Base-by-base conservation (phyloP, 768 basidiomycete species). In the Nidularia sp. region DNA sequence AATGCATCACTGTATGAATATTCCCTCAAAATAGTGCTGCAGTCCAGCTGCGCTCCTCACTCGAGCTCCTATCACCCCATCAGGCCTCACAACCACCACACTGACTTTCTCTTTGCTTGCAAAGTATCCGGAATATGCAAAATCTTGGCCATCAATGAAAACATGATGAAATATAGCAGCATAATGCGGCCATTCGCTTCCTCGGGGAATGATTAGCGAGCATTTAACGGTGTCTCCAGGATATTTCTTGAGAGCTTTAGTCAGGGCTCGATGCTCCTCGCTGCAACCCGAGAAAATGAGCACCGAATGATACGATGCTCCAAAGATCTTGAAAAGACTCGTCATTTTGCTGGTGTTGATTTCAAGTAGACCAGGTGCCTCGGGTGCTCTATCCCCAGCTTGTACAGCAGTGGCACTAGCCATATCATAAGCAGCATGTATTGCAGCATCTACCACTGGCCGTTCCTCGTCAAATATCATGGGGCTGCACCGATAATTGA, bases 401-500 rank as follows among this genome's bases (percentile, higher is more conserved):
- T 15, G 9, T 9, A 15, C 36, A 9, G 36, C 36, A 39, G 36
- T 39, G 9, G 36, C 36, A 15, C 36, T 39, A 9, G 9, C 36
- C 9, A 2, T 9, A 39, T 39, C 15, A 39, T 39, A 39, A 9
- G 36, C 9, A 39, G 36, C 36, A 39, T 9, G 9, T 39, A 39
- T 15, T 9, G 36, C 15, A 9, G 9, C 15, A 9, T 39, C 36
- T 15, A 39, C 36, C 9, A 15, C 36, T 18, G 39, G 39, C 9
- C 31, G 49, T 18, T 47, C 41, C 41, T 53, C 48, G 35, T 78
- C 78, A 31, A 72, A 22, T 0, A 78, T 66, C 43, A 79, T 64
- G 2, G 69, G 58, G 56, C 77, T 77, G 59, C 68, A 70, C 12
- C 75, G 65, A 57, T 72, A 77, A 59, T 78, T 79, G 48, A 78